A percentile compares a stretch with the other conserved stretches of the same genome.
Evolutionary conservation across 2,329 filamentous ascomycete species (phyloP).

Genomic region (Graphilbum ipis-grandicollis): DNA sequence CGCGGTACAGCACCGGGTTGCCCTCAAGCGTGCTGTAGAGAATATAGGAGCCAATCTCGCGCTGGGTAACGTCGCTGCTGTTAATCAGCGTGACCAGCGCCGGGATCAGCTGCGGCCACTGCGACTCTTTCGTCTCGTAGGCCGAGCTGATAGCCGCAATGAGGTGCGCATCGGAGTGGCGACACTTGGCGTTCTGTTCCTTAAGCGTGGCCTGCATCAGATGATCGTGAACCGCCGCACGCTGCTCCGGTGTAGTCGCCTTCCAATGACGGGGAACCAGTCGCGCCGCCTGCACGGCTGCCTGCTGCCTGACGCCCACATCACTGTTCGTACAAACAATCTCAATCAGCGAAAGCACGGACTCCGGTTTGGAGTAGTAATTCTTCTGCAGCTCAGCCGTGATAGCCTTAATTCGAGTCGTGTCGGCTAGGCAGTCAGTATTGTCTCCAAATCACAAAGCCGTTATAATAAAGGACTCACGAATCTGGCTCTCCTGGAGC

Average conservation of each 20-base stretch:
- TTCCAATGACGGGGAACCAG: constrained; percentile 78
- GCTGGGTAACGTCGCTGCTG: constrained; percentile 57
- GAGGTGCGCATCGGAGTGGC: constrained; percentile 76
- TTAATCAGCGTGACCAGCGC: constrained; percentile 65
- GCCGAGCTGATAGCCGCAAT: constrained; percentile 66
- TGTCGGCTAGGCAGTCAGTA: constrained; percentile 48
- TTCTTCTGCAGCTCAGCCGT: constrained; percentile 83
- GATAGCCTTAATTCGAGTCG: constrained; percentile 73
- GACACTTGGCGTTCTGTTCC: constrained; percentile 58
- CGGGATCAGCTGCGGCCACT: constrained; percentile 69
- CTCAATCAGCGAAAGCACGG: constrained; percentile 73
- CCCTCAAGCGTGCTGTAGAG: constrained; percentile 84
- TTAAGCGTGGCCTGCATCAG: constrained; percentile 70
- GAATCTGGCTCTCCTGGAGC: constrained; percentile 73
- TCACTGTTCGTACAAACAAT: constrained; percentile 66
- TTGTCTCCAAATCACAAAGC: not conserved
- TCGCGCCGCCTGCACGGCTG: constrained; percentile 75
- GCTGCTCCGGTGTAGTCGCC: constrained; percentile 54
- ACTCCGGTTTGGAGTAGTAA: constrained; percentile 76
- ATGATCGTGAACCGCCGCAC: constrained; percentile 62
- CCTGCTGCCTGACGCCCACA: constrained; percentile 65
- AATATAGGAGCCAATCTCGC: constrained; percentile 85
- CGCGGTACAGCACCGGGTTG: constrained; percentile 67
- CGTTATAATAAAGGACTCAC: constrained; percentile 36
- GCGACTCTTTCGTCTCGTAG: constrained; percentile 69